Base-by-base conservation (phyloP, 2,329 filamentous ascomycete genomes). In the Exophiala bonariae region DNA sequence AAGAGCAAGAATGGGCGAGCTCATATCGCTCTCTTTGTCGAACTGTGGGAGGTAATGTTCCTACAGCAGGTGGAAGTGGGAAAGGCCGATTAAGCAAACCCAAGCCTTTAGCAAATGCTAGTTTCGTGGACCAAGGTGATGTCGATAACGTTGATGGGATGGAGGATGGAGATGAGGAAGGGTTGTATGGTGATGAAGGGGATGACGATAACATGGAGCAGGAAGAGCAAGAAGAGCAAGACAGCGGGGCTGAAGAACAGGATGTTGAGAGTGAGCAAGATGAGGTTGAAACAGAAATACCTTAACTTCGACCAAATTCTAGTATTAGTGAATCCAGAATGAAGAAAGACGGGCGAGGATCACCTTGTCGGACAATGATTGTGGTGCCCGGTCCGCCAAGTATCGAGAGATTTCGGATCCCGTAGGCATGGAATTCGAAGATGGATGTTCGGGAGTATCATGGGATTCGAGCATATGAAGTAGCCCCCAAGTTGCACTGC, bases 1-100 rank as follows among this genome's bases (percentile, higher is more conserved):
- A 51, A 38, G 53, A 56, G 34, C 43, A 52, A 2, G 52, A 58
- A 33, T 58, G 55, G 55, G 52, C 52, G 9, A 51, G 47, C 16
- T 33, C 49, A 2, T 58, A 56, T 44, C 49, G 55, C 17, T 32
- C 41, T 7, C 28, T 54, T 13, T 55, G 53, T 17, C 40, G 52
- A 5, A 54, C 52, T 3, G 18, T 39, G 14, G 23, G 33, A 14
- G 53, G 53, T 3, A 31, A 23, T 18, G 19, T 47, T 14, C 39
- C 47, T 23, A 20, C 13, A 22, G 20, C 44, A 18, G 37, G 47
- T 19, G 42, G 47, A 19, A 40, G 39, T 19, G 39, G 47, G 41
- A 40, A 49, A 45, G 36, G 38, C 17, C 33, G 45, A 49, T 33
- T 47, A 13, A 41, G 19, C 28, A 45, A 49, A 16, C 46, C 38